Evolutionary conservation across 1,284 basidiomycete genomes (phyloP).

Genomic region (Neolentinus lepideus): DNA sequence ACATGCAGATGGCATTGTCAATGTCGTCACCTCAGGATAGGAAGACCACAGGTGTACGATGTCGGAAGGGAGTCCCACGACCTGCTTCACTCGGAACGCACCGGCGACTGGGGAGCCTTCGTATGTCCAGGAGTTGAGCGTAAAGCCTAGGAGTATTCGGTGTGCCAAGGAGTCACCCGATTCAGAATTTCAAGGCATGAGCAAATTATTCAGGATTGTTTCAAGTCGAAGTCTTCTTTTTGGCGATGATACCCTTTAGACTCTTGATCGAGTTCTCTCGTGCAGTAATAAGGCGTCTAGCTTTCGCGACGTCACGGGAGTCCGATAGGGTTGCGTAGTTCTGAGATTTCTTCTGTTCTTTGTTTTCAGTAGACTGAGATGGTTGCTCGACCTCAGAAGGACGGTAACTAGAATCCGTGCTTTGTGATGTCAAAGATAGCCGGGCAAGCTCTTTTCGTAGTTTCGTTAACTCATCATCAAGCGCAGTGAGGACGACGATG

Average conservation of each 20-base stretch:
- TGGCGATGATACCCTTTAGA: constrained; percentile 3
- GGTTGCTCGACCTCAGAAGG: not conserved
- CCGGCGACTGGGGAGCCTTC: too few relatives aligned
- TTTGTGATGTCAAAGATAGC: constrained; percentile 4
- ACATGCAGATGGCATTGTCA: too few relatives aligned
- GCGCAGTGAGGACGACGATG: constrained; percentile 44
- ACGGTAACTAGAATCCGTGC: not conserved
- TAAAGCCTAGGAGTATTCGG: too few relatives aligned
- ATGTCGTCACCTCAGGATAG: too few relatives aligned
- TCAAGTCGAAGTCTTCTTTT: not conserved
- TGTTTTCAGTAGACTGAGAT: constrained; percentile 3
- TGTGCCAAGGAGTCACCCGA: too few relatives aligned
- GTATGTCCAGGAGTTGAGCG: too few relatives aligned
- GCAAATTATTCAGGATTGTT: too few relatives aligned
- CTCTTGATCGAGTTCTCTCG: constrained; percentile 12
- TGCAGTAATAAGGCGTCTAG: constrained; percentile 15
- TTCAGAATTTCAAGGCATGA: too few relatives aligned
- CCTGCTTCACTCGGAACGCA: too few relatives aligned
- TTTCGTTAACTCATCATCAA: constrained; percentile 54
- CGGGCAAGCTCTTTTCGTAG: constrained; percentile 45
- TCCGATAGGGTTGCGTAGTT: constrained; percentile 30
- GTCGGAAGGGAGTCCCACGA: too few relatives aligned
- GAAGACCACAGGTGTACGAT: too few relatives aligned
- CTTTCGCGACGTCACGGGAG: constrained; percentile 11
- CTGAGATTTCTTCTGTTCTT: constrained; percentile 14